Evolutionary conservation across 2,329 filamentous ascomycete genomes (phyloP), one percentile per base, ranked within the genome.

Genomic region (Ilyonectria robusta): DNA sequence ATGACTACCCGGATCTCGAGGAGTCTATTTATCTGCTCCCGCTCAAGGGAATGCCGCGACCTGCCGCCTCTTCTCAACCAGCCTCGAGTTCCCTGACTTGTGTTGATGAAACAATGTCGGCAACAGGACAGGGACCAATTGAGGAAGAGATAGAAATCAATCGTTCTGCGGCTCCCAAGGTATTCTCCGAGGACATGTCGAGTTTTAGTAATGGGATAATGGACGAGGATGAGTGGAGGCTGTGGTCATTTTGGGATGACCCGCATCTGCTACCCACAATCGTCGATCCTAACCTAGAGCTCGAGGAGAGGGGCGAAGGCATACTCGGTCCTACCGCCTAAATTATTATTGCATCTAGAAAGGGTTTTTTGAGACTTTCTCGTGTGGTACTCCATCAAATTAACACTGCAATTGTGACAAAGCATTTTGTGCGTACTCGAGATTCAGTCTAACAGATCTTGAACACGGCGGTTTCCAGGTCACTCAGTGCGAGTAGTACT

Each of bases 1-100:
- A 76, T 7, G 72, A 76, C n/a, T 74, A 76, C 26, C 74, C 68
- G 0, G 74, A 76, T 17, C 37, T 76, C 1, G 74, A 76, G 8
- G 74, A 76, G 5, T 70, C 67, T 2, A 76, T 76, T 2, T 67
- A 76, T 7, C 57, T 76, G 2, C 72, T 68, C 0, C 71, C 68
- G 0, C 55, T 76, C 4, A 75, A 72, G 11, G 74, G 74, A 0
- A 75, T 76, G 74, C 72, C 74, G 2, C 62, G 66, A 1, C 72
- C 72, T n/a, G 15, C 40, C 29, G 68, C 67, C 0, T 74, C 66
- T 48, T 65, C 71, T 40, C 46, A 8, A 0, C 48, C 48, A 1
- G n/a, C 42, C 0, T 35, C 62, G 1, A 29, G 19, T 7, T 40
- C 63, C 17, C 4, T 44, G 53, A 0, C 26, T 31, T 23, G 35